Percentiles rank a stretch among this genome's conserved stretches.
Evolutionary conservation across 257 asterid species (phyloP).

Genomic region (Eustoma russellianum): DNA sequence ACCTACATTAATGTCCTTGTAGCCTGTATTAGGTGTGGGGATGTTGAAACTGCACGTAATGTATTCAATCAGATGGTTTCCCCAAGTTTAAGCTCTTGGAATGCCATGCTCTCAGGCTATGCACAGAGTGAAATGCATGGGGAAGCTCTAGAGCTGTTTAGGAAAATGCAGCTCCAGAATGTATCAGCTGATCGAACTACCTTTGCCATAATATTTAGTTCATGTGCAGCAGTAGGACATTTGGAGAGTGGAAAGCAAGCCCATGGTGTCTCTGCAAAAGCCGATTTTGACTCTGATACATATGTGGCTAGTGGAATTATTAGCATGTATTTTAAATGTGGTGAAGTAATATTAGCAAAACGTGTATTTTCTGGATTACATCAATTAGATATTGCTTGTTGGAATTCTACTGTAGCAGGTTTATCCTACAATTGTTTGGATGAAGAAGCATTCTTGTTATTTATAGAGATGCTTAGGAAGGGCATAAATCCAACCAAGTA

Average conservation of each 20-base stretch:
- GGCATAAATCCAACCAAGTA: slow-evolving; percentile 48
- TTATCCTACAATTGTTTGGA: slow-evolving; percentile 42
- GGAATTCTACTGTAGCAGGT: slow-evolving; percentile 62
- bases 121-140: slow-evolving; percentile 38
- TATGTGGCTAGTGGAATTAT: slow-evolving; percentile 57
- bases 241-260: slow-evolving; percentile 56
- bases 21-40: slow-evolving; percentile 57
- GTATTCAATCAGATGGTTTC: slow-evolving; percentile 39
- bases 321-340: slow-evolving; percentile 56
- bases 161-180: slow-evolving; percentile 54
- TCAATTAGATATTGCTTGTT: slow-evolving; percentile 40
- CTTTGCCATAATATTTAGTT: slow-evolving; percentile 51
- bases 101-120: slow-evolving; percentile 58
- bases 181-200: slow-evolving; percentile 52
- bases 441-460: slow-evolving; percentile 38
- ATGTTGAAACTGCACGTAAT: slow-evolving; percentile 35
- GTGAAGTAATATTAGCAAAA: slow-evolving; percentile 36
- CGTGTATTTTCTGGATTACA: slow-evolving; percentile 34
- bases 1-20: slow-evolving; percentile 48
- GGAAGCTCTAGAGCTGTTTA: slow-evolving; percentile 46
- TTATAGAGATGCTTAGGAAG: slow-evolving; percentile 32
- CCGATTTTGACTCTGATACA: slow-evolving; percentile 29
- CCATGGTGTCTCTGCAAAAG: slow-evolving; percentile 40
- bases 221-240: slow-evolving; percentile 42
- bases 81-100: slow-evolving; percentile 62